Base-by-base conservation (phyloP, 106 monocot genomes). In the Dendrobium catenatum region DNA sequence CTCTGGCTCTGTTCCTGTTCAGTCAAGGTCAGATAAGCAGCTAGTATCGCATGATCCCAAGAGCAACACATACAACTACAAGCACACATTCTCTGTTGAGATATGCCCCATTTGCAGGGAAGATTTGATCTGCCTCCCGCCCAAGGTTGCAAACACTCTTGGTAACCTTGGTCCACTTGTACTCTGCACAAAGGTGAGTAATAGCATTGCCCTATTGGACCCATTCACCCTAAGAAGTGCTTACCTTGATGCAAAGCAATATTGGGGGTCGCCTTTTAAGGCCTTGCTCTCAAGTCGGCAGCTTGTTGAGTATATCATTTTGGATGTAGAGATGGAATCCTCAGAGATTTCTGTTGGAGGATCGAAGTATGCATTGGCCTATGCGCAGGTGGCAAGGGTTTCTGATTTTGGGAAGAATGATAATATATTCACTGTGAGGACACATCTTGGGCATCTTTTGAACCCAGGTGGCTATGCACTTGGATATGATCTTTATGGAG, bases 341-440 rank as follows among this genome's bases (percentile, higher is more conserved):
- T 64, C 87, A 3, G 87, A 88, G 37, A 77, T 87, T 2, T 79
- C 79, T 13, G 74, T 89, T 41, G 90, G 82, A 17, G 92, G 90
- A 5, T 88, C 88, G 24, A 87, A 80, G 73, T 94, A 91, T 80
- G 73, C 68, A 20, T 68, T 89, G 16, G 94, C 94, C 0, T 78
- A 82, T 64, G 91, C 84, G 2, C 84, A 94, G 82, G 91, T 94
- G 2, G 94, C 97, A 4, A 85, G 97, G 1, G 85, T 90, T 17
- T 91, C 92, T 1, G 97, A 98, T 78, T 89, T 98, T 54, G 83
- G 85, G 9, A 90, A 85, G 49, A 92, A 92, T 73, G 93, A 93
- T 43, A 87, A 72, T 70, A 83, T 87, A 1, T 94, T 98, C 55
- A 84, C 79, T 31, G 79, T 91, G 16, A 85, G 73, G 72, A 98